Base-by-base conservation (phyloP, 1,139 yeast genomes). In the Scheffersomyces insectosa region DNA sequence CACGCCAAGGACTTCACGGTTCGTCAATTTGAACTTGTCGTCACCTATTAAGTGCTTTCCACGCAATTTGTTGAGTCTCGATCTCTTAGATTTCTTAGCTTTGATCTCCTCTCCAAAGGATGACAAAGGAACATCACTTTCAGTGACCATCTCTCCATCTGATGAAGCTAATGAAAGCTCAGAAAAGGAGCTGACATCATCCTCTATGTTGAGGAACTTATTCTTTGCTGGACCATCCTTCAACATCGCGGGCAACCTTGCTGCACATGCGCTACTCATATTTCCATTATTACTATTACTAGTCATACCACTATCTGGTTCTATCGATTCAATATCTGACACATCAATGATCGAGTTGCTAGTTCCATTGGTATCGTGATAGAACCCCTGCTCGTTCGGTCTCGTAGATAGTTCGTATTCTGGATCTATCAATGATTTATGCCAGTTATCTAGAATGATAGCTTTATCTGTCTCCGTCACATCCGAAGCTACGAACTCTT, bases 1-100 rank as follows among this genome's bases (percentile, higher is more conserved):
- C 10, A 91, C 87, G 1, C 98, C 98, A 20, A 71, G 63, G 1
- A 83, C 81, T 23, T 72, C 69, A 14, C 81, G 60, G 43, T 69
- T 68, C 13, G 63, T 56, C 52, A 72, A 49, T 37, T 66, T 69
- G 43, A 70, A 72, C 28, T 58, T 60, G 28, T 37, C 36, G 38
- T 42, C 43, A 41, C 15, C 15, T 9, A 31, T 11, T 5, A 20
- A 14, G 42, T 36, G 45, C 27, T 30, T 39, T 13, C 32, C 36
- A 35, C 33, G 34, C 41, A 34, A 13, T 29, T 28, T 41, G 37
- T 40, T 50, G 27, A 44, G 40, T 15, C 43, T 42, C n/a, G 45
- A 40, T 31, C 45, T 44, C 12, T 46, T 42, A 11, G 44, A 40
- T 14, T 27, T 30, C 16, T 35, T 42, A 12, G 13, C 13, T 13